Percentiles rank a stretch among this genome's conserved stretches.
phyloP scores from a whole-genome alignment of 2,329 filamentous ascomycete genomes.

The Alternaria alternata region DNA sequence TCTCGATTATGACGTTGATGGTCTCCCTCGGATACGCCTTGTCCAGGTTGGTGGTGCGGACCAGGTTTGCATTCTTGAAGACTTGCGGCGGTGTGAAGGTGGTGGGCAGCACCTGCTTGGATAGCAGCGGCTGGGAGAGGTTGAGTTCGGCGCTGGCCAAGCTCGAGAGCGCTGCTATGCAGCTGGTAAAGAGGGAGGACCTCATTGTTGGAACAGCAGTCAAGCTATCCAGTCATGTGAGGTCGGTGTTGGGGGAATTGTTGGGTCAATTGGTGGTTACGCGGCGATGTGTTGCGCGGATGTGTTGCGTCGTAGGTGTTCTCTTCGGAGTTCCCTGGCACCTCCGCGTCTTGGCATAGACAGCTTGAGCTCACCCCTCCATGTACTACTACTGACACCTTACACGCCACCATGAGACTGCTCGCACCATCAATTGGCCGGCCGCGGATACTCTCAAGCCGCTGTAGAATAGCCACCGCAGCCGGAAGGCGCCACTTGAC shows the following conservation, averaged over 20 bases:
- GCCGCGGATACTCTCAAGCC: slow-evolving; percentile 20
- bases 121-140: slow-evolving; percentile 65
- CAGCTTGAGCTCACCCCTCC: slow-evolving; percentile 27
- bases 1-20: slow-evolving; percentile 94
- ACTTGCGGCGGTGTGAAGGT: slow-evolving; percentile 84
- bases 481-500: slow-evolving; percentile 39
- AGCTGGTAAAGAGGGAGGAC: slow-evolving; percentile 50
- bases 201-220: slow-evolving; percentile 50
- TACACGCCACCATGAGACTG: slow-evolving; percentile 35
- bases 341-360: slow-evolving; percentile 30
- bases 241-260: slow-evolving; percentile 20
- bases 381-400: neutral
- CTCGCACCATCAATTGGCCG: slow-evolving; percentile 27
- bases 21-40: slow-evolving; percentile 91
- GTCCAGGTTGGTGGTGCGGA: slow-evolving; percentile 89
- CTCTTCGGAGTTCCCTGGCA: slow-evolving; percentile 40
- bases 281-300: slow-evolving; percentile 9
- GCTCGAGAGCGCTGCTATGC: slow-evolving; percentile 67
- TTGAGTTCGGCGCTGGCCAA: slow-evolving; percentile 66
- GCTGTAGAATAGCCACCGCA: neutral
- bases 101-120: slow-evolving; percentile 57
- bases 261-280: slow-evolving; percentile 29
- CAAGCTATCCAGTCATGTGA: slow-evolving; percentile 45
- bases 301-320: slow-evolving; percentile 49
- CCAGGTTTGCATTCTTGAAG: slow-evolving; percentile 92